These are phyloP conservation scores for Cicer cuneatum DNA, from an alignment of 306 rosid genomes.

Conservation along the genomic window DNA sequence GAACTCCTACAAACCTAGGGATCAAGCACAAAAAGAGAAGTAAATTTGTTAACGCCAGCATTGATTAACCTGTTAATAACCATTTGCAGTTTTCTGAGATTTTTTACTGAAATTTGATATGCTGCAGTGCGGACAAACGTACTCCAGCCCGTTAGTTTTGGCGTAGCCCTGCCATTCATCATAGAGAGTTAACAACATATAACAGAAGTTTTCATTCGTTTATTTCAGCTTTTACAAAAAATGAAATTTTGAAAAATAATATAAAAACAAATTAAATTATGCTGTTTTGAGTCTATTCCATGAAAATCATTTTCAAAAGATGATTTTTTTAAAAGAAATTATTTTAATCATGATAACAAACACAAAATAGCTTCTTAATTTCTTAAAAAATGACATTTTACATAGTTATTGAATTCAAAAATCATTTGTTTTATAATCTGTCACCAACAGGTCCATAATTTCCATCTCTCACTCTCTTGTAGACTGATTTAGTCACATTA, in stretches of 20 bases:
- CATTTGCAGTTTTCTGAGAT: constrained; percentile 76
- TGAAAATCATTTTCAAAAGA: too few relatives aligned
- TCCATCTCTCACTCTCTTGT: not conserved
- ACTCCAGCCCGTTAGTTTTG: constrained; percentile 94
- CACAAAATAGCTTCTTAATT: too few relatives aligned
- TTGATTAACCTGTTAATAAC: constrained; percentile 45
- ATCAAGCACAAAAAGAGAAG: constrained; percentile 23
- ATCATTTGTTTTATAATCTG: too few relatives aligned
- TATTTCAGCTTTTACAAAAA: too few relatives aligned
- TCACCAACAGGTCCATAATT: not conserved
- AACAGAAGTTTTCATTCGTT: too few relatives aligned
- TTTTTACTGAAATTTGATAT: constrained; percentile 82
- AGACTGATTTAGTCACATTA: not conserved
- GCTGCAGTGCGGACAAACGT: constrained; percentile 94
- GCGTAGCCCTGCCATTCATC: constrained; percentile 81
- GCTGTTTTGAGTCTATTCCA: too few relatives aligned
- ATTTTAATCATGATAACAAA: too few relatives aligned
- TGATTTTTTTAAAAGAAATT: too few relatives aligned
- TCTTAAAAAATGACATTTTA: too few relatives aligned
- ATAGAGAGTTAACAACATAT: not conserved
- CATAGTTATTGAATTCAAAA: too few relatives aligned
- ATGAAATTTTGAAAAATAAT: too few relatives aligned
- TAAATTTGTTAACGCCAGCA: constrained; percentile 33
- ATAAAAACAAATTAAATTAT: too few relatives aligned
- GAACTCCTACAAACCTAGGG: constrained; percentile 42